Base-by-base conservation (phyloP, 2,329 filamentous ascomycete genomes). In the Xylariaceae sp. region DNA sequence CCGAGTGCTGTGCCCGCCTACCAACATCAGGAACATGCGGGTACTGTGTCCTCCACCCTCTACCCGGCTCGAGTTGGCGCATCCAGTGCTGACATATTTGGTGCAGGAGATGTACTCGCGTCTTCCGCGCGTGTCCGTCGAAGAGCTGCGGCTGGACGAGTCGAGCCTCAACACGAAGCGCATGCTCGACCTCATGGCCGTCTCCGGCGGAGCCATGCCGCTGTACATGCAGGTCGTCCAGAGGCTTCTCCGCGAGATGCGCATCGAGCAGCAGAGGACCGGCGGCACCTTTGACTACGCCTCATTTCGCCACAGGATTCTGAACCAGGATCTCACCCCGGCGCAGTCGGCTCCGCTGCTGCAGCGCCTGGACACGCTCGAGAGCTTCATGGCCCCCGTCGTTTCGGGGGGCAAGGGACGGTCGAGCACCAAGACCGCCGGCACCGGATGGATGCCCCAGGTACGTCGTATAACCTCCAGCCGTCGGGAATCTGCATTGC, bases 371-470 rank as follows among this genome's bases (percentile, higher is more conserved):
- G 66, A 75, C 5, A 65, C 78, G 0, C 60, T 86, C 0, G 75
- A 85, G 46, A 77, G 70, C 11, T 84, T 83, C 53, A 67, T 84
- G 53, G 52, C 54, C n/a, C n/a, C n/a, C n/a, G n/a, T n/a, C n/a
- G n/a, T n/a, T n/a, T n/a, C n/a, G n/a, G n/a, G n/a, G n/a, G n/a
- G n/a, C n/a, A n/a, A n/a, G n/a, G n/a, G n/a, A n/a, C n/a, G n/a
- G n/a, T n/a, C n/a, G n/a, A n/a, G n/a, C n/a, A n/a, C n/a, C n/a
- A n/a, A n/a, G n/a, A n/a, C n/a, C n/a, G n/a, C n/a, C n/a, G n/a
- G n/a, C n/a, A n/a, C n/a, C n/a, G n/a, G n/a, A n/a, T n/a, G n/a
- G n/a, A n/a, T n/a, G n/a, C n/a, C n/a, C n/a, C n/a, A n/a, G n/a
- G n/a, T n/a, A n/a, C n/a, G n/a, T n/a, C n/a, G n/a, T n/a, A n/a